These are phyloP conservation scores for Monosporascus sp. DNA, from an alignment of 2,329 filamentous ascomycete species.

Conservation along the genomic window DNA sequence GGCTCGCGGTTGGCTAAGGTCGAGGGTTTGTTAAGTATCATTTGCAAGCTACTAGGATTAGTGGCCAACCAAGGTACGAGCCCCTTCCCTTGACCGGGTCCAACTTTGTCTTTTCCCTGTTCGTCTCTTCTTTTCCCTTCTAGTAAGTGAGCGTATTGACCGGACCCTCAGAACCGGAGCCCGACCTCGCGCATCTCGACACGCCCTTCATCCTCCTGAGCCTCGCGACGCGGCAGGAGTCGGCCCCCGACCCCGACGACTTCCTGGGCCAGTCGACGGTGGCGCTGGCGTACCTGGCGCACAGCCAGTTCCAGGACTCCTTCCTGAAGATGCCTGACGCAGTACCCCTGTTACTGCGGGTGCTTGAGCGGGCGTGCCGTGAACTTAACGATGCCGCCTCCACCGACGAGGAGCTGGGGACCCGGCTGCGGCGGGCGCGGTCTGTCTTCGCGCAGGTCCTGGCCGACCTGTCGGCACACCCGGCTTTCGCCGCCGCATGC, in stretches of 20 bases:
- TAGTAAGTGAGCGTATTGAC: not conserved
- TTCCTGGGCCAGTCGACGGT: slow-evolving; percentile 48
- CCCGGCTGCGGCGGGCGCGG: slow-evolving; percentile 43
- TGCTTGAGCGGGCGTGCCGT: slow-evolving; percentile 44
- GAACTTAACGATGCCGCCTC: slow-evolving; percentile 36
- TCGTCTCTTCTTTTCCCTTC: not conserved
- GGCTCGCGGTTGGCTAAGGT: slow-evolving; percentile 38
- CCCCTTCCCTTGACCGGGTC: not conserved
- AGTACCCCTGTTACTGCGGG: slow-evolving; percentile 39
- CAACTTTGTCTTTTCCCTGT: not conserved
- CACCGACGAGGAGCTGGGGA: slow-evolving; percentile 40
- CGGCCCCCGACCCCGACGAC: slow-evolving; percentile 45
- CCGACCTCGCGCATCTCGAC: slow-evolving; percentile 34
- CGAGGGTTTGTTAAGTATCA: slow-evolving; percentile 42
- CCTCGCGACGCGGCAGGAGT: slow-evolving; percentile 38
- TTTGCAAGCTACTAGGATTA: slow-evolving; percentile 53
- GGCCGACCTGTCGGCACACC: slow-evolving; percentile 46
- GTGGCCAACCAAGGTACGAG: slow-evolving; percentile 44
- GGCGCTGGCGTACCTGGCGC: slow-evolving; percentile 51
- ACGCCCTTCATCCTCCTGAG: slow-evolving; percentile 46
- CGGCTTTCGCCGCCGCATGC: slow-evolving; percentile 38
- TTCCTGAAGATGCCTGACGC: slow-evolving; percentile 36
- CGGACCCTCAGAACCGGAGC: slow-evolving; percentile 38
- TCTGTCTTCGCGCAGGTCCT: slow-evolving; percentile 46
- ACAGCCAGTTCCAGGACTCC: slow-evolving; percentile 44